Percentiles rank a stretch among this genome's conserved stretches.
These are phyloP conservation scores for Pythium sukuiense DNA, from an alignment of 352 stramenopile species.

Conservation along the genomic window DNA sequence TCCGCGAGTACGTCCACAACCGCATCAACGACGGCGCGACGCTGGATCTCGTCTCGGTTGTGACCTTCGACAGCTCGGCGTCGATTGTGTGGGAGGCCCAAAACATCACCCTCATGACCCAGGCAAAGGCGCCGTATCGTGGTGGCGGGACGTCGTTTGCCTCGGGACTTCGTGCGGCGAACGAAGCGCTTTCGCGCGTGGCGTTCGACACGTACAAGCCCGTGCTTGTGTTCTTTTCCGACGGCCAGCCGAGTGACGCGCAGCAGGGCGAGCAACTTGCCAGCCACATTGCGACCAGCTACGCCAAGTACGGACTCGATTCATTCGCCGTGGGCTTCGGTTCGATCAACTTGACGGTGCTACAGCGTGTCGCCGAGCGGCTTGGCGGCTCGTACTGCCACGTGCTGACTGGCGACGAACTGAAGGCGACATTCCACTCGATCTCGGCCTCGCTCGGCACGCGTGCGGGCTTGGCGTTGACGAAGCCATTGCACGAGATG, in stretches of 20 bases:
- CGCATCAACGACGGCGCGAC: conserved; percentile 49
- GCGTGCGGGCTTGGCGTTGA: conserved; percentile 52
- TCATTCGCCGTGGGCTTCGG: conserved; percentile 76
- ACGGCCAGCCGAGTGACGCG: conserved; percentile 55
- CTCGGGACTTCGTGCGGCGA: conserved; percentile 49
- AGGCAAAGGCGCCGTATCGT: conserved; percentile 33
- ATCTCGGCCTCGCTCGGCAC: conserved; percentile 75
- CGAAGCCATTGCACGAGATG: conserved; percentile 55
- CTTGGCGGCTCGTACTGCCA: conserved; percentile 66
- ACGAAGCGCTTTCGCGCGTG: conserved; percentile 68
- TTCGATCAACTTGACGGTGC: conserved; percentile 52
- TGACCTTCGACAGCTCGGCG: conserved; percentile 54
- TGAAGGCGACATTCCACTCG: conserved; percentile 72
- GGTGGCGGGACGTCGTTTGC: conserved; percentile 56
- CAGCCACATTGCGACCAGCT: conserved; percentile 47
- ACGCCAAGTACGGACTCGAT: conserved; percentile 59
- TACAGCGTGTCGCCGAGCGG: conserved; percentile 54
- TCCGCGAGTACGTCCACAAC: conserved; percentile 67
- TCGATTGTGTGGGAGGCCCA: conserved; percentile 53
- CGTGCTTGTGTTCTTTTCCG: conserved; percentile 77
- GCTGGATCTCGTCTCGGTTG: conserved; percentile 71
- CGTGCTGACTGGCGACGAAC: conserved; percentile 58
- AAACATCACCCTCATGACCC: conserved; percentile 45
- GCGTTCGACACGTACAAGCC: conserved; percentile 63
- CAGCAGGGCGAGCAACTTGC: conserved; percentile 49